These are phyloP conservation scores for Staphylotrichum tortipilum DNA, from an alignment of 495 filamentous ascomycete genomes.

Conservation along the genomic window DNA sequence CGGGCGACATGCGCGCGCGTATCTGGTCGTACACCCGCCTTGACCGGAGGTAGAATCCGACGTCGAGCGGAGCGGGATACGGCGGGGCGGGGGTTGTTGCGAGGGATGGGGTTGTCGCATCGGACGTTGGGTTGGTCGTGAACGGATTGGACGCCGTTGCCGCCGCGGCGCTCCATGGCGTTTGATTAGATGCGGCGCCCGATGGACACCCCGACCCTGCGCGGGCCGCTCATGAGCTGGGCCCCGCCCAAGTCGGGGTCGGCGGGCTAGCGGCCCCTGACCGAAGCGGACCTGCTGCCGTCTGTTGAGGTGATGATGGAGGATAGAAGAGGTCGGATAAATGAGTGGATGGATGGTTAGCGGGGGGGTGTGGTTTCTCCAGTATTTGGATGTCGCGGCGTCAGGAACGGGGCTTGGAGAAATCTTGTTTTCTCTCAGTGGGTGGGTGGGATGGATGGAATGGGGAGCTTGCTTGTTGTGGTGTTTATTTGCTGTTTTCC, in stretches of 20 bases:
- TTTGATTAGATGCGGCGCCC: no score
- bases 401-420: constrained; percentile 11
- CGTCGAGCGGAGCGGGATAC: neutral
- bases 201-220: no score
- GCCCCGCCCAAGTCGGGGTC: no score
- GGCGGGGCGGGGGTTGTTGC: neutral
- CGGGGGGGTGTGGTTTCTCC: neutral
- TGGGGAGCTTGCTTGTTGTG: neutral
- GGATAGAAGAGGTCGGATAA: neutral
- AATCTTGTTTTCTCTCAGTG: neutral
- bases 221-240: no score
- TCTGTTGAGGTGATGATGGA: no score
- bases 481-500: neutral
- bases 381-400: constrained; percentile 9
- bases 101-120: no score
- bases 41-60: constrained; percentile 3
- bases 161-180: no score
- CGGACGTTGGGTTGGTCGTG: no score
- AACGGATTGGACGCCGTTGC: no score
- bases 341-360: neutral
- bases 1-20: constrained; percentile 81
- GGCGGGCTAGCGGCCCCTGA: no score
- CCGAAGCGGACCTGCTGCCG: no score
- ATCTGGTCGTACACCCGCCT: constrained; percentile 67
- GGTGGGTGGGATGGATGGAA: neutral